Conservation (phyloP, 2,329 filamentous ascomycete genomes). For the Elsinoe arachidis region DNA sequence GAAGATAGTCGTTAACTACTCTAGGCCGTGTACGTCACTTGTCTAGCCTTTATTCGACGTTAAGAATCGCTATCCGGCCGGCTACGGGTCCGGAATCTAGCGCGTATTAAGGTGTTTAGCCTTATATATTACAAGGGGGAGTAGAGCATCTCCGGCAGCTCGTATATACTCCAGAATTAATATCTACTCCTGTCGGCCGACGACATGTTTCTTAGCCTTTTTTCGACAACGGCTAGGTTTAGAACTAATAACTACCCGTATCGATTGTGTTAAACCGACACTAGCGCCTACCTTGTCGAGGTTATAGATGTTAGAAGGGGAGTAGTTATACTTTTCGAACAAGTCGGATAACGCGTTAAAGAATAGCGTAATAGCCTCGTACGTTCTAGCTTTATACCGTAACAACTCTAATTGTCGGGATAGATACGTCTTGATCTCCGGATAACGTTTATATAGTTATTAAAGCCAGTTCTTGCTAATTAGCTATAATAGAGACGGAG, state of each 20-base stretch:
- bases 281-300: too few relatives aligned
- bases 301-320: not conserved
- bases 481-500: not conserved
- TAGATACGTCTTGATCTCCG: not conserved
- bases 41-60: too few relatives aligned
- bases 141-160: too few relatives aligned
- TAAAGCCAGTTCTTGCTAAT: not conserved
- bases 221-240: not conserved
- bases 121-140: too few relatives aligned
- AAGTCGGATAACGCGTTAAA: not conserved
- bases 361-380: not conserved
- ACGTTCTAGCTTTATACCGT: not conserved
- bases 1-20: not conserved
- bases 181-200: not conserved
- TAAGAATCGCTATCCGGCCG: too few relatives aligned
- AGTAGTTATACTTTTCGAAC: not conserved
- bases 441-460: not conserved
- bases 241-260: not conserved
- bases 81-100: too few relatives aligned
- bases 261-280: too few relatives aligned
- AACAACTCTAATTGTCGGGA: not conserved
- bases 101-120: too few relatives aligned
- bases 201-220: not conserved
- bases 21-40: too few relatives aligned
- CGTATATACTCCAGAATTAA: too few relatives aligned